Percentiles rank a stretch among this genome's conserved stretches.
phyloP scores from a whole-genome alignment of 345 rosid genomes.

The Xanthoceras sorbifolium region DNA sequence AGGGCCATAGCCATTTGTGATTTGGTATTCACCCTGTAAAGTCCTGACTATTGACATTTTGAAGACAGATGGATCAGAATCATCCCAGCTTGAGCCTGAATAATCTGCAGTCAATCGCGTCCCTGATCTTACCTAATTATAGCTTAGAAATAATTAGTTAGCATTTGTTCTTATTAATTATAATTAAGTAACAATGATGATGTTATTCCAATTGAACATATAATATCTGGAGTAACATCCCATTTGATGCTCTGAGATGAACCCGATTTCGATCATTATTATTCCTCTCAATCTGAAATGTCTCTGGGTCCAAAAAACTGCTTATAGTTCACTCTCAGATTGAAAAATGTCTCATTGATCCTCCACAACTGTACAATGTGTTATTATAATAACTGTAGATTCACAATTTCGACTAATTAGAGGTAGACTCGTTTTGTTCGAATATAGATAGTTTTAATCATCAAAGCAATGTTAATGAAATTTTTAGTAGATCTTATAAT shows the following conservation, averaged over 20 bases:
- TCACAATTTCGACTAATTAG: too few species aligned
- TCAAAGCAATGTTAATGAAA: too few species aligned
- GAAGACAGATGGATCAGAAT: constrained; percentile 36
- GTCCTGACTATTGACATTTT: constrained; percentile 22
- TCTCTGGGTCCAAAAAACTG: constrained; percentile 27
- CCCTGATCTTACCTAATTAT: constrained; percentile 24
- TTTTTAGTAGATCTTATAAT: too few species aligned
- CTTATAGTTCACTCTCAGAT: constrained; percentile 26
- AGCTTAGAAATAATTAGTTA: not conserved
- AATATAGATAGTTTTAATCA: too few species aligned
- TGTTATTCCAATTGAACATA: not conserved
- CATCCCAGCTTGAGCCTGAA: constrained; percentile 31
- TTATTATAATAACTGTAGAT: too few species aligned
- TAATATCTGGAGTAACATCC: constrained; percentile 33
- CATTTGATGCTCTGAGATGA: constrained; percentile 34
- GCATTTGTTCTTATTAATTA: constrained; percentile 1
- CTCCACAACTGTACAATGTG: constrained; percentile 33
- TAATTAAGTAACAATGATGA: too few species aligned
- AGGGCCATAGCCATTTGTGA: constrained; percentile 44
- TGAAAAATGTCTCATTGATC: constrained; percentile 27
- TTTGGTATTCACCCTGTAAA: constrained; percentile 37
- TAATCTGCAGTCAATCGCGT: constrained; percentile 33
- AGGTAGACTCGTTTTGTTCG: too few species aligned
- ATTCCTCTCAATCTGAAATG: constrained; percentile 32
- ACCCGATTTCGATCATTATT: constrained; percentile 16